Evolutionary conservation across 1,284 basidiomycete species (phyloP).

Genomic region (Ustanciosporium gigantosporum): DNA sequence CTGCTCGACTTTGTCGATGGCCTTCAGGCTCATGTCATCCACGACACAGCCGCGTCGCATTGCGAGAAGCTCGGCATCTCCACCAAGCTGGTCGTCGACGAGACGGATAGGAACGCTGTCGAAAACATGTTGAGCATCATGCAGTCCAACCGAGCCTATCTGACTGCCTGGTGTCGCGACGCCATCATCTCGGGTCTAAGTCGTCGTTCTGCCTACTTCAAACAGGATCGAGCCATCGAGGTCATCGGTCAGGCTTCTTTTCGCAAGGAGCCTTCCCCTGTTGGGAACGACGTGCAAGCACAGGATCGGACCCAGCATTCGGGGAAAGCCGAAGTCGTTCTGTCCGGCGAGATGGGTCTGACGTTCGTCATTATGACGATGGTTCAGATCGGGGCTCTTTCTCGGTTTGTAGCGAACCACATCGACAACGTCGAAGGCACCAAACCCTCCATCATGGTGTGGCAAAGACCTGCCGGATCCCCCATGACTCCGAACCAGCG

Average conservation of each 20-base stretch:
- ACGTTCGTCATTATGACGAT: slow-evolving; percentile 52
- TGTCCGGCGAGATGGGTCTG: slow-evolving; percentile 54
- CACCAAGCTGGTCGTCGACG: slow-evolving; percentile 33
- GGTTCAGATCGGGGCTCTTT: slow-evolving; percentile 52
- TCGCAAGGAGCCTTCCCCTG: slow-evolving; percentile 5
- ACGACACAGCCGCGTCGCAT: slow-evolving; percentile 14
- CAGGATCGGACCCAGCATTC: not conserved
- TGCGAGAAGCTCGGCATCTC: slow-evolving; percentile 28
- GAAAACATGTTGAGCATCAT: slow-evolving; percentile 37
- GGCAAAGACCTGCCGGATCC: slow-evolving; percentile 20
- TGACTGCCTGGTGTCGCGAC: slow-evolving; percentile 44
- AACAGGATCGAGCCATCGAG: slow-evolving; percentile 46
- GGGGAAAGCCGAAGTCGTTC: slow-evolving; percentile 21
- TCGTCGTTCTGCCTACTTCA: slow-evolving; percentile 23
- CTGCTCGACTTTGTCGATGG: slow-evolving; percentile 43
- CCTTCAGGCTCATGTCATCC: slow-evolving; percentile 18
- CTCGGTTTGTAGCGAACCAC: slow-evolving; percentile 44
- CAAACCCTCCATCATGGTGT: slow-evolving; percentile 25
- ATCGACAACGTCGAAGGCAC: slow-evolving; percentile 29
- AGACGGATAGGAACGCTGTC: slow-evolving; percentile 25
- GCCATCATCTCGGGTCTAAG: slow-evolving; percentile 40
- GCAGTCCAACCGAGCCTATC: slow-evolving; percentile 45
- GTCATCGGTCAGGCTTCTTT: slow-evolving; percentile 33
- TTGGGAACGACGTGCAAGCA: not conserved
- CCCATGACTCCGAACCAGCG: slow-evolving; percentile 18